These are phyloP conservation scores for Amylocarpus encephaloides DNA, from an alignment of 2,329 filamentous ascomycete species.

Conservation along the genomic window DNA sequence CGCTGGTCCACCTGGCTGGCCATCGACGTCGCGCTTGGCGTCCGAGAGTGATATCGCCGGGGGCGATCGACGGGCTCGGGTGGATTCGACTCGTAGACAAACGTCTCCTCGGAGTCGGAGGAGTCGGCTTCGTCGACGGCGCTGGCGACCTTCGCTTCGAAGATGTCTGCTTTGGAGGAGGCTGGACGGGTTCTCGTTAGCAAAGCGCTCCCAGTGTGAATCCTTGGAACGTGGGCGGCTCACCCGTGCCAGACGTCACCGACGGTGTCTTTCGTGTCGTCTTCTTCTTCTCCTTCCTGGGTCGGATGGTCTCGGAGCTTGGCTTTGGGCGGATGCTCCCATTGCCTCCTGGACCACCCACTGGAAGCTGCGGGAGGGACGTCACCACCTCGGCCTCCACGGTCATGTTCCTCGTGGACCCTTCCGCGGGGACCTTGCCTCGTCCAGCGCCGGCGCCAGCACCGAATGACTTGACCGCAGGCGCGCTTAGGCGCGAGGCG, in stretches of 20 bases:
- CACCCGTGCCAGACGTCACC: slow-evolving; percentile 67
- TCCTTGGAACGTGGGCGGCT: slow-evolving; percentile 40
- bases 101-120: slow-evolving; percentile 96
- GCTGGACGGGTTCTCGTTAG: slow-evolving; percentile 50
- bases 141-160: slow-evolving; percentile 93
- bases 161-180: slow-evolving; percentile 95
- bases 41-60: slow-evolving; percentile 85
- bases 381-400: slow-evolving; percentile 95
- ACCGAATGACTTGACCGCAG: slow-evolving; percentile 58
- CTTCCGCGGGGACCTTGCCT: slow-evolving; percentile 60
- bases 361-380: slow-evolving; percentile 77
- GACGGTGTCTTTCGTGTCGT: slow-evolving; percentile 65
- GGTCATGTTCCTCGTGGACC: slow-evolving; percentile 84
- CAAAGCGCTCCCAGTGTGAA: slow-evolving; percentile 37
- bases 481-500: slow-evolving; percentile 43
- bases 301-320: slow-evolving; percentile 92
- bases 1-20: slow-evolving; percentile 59
- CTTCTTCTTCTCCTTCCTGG: slow-evolving; percentile 89
- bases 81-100: slow-evolving; percentile 98
- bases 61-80: slow-evolving; percentile 58
- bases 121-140: slow-evolving; percentile 94
- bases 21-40: slow-evolving; percentile 87
- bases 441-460: slow-evolving; percentile 57
- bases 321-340: slow-evolving; percentile 78
- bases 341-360: slow-evolving; percentile 62